Percentiles rank a stretch among this genome's conserved stretches.
phyloP scores from a whole-genome alignment of 2,329 filamentous ascomycete species.

The Paraconiothyrium brasiliense region DNA sequence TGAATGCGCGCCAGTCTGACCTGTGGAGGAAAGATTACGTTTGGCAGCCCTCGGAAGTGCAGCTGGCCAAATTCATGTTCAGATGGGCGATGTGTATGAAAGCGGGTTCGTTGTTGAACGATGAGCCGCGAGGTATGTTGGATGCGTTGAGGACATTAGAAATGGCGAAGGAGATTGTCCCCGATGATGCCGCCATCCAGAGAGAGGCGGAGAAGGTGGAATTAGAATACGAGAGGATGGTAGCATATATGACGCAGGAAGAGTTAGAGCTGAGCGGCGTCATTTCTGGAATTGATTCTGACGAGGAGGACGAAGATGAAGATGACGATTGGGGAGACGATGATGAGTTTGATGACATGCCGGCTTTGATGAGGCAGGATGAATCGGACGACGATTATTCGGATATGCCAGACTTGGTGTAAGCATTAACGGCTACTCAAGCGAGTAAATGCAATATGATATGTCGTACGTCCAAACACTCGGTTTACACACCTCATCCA shows the following conservation, averaged over 20 bases:
- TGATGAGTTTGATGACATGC: conserved; percentile 2
- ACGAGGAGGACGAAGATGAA: conserved; percentile 1
- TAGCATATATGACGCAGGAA: neutral
- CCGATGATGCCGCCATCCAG: neutral
- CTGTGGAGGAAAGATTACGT: neutral
- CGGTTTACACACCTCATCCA: too few relatives aligned
- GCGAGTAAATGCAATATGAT: neutral
- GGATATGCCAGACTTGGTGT: conserved; percentile 4
- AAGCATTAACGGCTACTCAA: neutral
- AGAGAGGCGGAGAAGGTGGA: neutral
- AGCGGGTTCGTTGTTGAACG: neutral
- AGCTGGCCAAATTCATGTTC: conserved; percentile 8
- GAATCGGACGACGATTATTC: neutral
- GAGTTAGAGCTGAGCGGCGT: neutral
- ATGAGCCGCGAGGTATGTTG: neutral
- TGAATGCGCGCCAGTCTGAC: neutral
- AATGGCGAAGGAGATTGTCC: neutral
- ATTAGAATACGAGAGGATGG: neutral
- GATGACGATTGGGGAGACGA: neutral
- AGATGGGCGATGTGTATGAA: conserved; percentile 6
- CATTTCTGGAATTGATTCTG: neutral
- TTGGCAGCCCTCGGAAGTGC: neutral
- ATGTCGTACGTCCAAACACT: too few relatives aligned
- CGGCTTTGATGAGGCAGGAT: neutral
- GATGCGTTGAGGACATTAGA: neutral